A percentile compares a stretch with the other conserved stretches of the same genome.
phyloP scores from a whole-genome alignment of 2,329 filamentous ascomycete species.

The Ambrosiella beaveri region DNA sequence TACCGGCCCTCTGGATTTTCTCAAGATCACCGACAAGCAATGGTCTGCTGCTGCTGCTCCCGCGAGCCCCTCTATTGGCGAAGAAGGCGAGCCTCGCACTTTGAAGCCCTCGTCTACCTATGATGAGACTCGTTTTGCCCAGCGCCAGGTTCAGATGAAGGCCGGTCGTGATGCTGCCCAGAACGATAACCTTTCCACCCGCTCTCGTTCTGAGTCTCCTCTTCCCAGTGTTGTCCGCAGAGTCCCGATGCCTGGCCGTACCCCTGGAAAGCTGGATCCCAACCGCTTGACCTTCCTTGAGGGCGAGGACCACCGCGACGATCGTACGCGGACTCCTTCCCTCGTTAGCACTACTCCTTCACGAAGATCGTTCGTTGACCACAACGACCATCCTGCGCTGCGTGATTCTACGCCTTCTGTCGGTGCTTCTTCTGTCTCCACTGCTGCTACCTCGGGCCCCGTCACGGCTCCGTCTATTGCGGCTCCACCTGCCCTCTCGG shows the following conservation, averaged over 20 bases:
- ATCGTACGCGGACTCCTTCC: conserved; percentile 15
- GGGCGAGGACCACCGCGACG: conserved; percentile 23
- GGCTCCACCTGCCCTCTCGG: conserved; percentile 51
- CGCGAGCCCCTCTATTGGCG: conserved; percentile 43
- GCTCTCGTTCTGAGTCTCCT: conserved; percentile 9
- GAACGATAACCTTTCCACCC: conserved; percentile 15
- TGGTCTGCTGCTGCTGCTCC: conserved; percentile 22
- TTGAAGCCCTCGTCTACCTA: conserved; percentile 56
- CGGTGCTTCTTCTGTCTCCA: neutral
- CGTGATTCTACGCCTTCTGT: conserved; percentile 9
- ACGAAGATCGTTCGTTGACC: conserved; percentile 8
- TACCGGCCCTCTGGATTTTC: conserved; percentile 12
- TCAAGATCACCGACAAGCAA: conserved; percentile 18
- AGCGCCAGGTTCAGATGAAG: conserved; percentile 67
- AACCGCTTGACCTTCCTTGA: conserved; percentile 27
- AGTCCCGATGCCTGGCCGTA: neutral
- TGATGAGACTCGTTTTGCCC: conserved; percentile 69
- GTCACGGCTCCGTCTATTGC: neutral
- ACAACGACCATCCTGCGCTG: conserved; percentile 11
- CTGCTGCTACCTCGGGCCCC: neutral
- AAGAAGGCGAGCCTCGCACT: conserved; percentile 67
- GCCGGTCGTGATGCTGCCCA: conserved; percentile 47
- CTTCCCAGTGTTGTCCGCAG: neutral
- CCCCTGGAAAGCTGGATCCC: conserved; percentile 11
- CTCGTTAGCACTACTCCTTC: conserved; percentile 11